A percentile compares a stretch with the other conserved stretches of the same genome.
Conservation (phyloP, 495 filamentous ascomycete species). For the Xylaria acuta region DNA sequence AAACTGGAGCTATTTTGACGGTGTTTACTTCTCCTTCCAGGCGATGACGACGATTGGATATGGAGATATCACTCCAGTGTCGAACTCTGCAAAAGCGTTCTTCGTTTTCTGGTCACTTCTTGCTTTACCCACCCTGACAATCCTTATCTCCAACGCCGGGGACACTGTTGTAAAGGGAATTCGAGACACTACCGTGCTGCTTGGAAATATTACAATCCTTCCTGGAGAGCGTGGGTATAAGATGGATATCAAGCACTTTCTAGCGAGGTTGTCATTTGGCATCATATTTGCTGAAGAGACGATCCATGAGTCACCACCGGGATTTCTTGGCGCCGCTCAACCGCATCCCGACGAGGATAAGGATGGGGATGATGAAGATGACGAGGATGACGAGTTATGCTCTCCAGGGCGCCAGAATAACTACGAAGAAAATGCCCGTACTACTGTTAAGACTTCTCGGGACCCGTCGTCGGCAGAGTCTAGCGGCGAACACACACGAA, state of each 20-base stretch:
- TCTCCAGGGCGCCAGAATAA: slow-evolving; percentile 32
- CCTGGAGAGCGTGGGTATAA: slow-evolving; percentile 67
- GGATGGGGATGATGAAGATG: slow-evolving; percentile 21
- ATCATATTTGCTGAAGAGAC: slow-evolving; percentile 42
- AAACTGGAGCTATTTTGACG: slow-evolving; percentile 79
- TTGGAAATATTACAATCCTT: slow-evolving; percentile 77
- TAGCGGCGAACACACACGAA: slow-evolving; percentile 11
- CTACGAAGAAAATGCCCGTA: slow-evolving; percentile 26
- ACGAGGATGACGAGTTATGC: slow-evolving; percentile 25
- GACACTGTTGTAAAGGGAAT: slow-evolving; percentile 77
- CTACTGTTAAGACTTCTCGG: background rate
- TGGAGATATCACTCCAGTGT: slow-evolving; percentile 74
- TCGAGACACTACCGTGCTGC: slow-evolving; percentile 68
- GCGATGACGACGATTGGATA: slow-evolving; percentile 86
- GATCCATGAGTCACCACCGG: slow-evolving; percentile 43
- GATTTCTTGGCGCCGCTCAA: slow-evolving; percentile 50
- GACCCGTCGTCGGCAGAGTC: slow-evolving; percentile 17
- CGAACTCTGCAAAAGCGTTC: slow-evolving; percentile 76
- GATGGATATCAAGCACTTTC: slow-evolving; percentile 45
- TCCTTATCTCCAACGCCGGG: slow-evolving; percentile 83
- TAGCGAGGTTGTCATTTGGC: slow-evolving; percentile 47
- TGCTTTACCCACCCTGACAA: slow-evolving; percentile 80
- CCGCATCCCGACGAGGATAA: slow-evolving; percentile 30
- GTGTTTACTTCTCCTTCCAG: slow-evolving; percentile 81
- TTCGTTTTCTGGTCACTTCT: slow-evolving; percentile 92